These are phyloP conservation scores for Grigorovia yakushimaensis DNA, from an alignment of 805 yeast species.

Conservation along the genomic window DNA sequence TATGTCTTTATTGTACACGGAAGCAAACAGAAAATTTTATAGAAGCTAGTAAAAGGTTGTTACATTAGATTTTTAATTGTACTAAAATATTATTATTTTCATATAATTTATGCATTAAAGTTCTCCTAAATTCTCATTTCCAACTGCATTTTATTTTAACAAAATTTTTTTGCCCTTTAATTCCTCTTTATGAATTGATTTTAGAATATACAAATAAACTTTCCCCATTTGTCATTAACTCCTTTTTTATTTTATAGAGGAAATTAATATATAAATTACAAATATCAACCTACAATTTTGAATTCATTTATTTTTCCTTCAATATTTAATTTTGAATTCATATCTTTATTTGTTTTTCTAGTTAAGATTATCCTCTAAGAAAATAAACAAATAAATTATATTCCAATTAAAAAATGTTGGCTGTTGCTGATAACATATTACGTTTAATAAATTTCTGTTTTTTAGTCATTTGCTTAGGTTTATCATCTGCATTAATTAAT, in stretches of 20 bases:
- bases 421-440: constrained; percentile 64
- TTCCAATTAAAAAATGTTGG: constrained; percentile 38
- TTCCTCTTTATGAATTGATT: neutral
- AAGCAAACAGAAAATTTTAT: neutral
- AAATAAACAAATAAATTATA: neutral
- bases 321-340: neutral
- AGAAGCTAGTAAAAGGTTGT: neutral
- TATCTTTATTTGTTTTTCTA: too few species aligned
- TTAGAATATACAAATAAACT: neutral
- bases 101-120: neutral
- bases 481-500: constrained; percentile 81
- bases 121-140: neutral
- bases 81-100: neutral
- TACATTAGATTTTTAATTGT: neutral
- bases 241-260: neutral
- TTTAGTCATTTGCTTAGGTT: constrained; percentile 72
- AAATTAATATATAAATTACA: neutral
- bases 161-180: too few species aligned
- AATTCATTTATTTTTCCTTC: neutral
- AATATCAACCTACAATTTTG: neutral
- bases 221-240: neutral
- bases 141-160: neutral
- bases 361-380: neutral
- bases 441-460: constrained; percentile 69
- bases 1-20: neutral